Base-by-base conservation (phyloP, 179 eudicot genomes). In the Actinidia polygama region DNA sequence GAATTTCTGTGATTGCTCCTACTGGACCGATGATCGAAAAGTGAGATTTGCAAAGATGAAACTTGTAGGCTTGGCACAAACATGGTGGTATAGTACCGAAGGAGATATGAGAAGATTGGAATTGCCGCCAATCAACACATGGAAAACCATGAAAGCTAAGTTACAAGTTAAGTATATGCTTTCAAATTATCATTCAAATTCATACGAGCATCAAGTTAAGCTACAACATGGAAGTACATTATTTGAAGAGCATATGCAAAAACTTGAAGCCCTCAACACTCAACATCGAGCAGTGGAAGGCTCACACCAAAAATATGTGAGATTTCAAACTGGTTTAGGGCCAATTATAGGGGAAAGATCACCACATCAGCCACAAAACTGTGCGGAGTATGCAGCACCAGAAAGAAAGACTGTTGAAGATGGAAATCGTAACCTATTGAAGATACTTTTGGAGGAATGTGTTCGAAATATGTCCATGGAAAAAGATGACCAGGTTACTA, bases 131-230 rank as follows among this genome's bases (percentile, higher is more conserved):
- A 14, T 36, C 12, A 36, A 36, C 49, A 68, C 47, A 68, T 68
- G 72, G 72, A 16, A 11, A 68, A 19, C 10, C n/a, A 68, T 68
- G 46, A 36, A 68, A 68, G 72, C 72, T 68, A 68, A 30, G 72
- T 4, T 30, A 16, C n/a, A 30, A 30, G 47, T 30, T 18, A 30
- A 68, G 49, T 68, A 30, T 68, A 36, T 68, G 72, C 47, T 47
- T 68, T 66, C 18, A 3, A 14, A 26, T 23, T 66, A 30, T 68
- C 46, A 7, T 66, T 16, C 4, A 66, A 66, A 66, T 15, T 12
- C 14, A 23, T 66, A 16, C 30, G 26, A 24, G 70, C 46, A 12
- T 36, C 44, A 4, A 1, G 70, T 11, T 62, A 62, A 7, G 18
- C 23, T 26, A 0, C 7, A 12, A 62, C 30, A 3, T 21, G 4